These are phyloP conservation scores for Mrakia hoshinonis DNA, from an alignment of 768 basidiomycete species.

Conservation along the genomic window DNA sequence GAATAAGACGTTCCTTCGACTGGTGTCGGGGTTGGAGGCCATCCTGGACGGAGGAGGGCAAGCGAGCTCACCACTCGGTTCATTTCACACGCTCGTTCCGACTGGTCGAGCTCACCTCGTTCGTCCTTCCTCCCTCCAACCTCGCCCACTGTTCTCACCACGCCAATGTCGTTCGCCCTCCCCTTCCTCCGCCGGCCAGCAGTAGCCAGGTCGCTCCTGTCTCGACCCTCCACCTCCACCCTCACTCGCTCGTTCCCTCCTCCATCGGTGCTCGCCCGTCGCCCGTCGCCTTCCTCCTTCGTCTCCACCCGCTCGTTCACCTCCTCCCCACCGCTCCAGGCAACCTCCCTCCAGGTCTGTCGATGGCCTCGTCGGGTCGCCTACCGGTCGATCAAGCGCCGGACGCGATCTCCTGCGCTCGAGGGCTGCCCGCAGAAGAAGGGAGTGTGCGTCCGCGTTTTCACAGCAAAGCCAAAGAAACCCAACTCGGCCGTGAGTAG, in stretches of 20 bases:
- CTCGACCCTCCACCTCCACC: background rate
- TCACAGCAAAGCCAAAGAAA: conserved; percentile 81
- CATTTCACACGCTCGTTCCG: too few relatives aligned
- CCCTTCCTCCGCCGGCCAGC: conserved; percentile 1
- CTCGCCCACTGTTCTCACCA: background rate
- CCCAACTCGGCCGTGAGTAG: conserved; percentile 82
- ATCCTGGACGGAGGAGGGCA: too few relatives aligned
- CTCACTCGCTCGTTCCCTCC: background rate
- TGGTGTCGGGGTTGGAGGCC: too few relatives aligned
- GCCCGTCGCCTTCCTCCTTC: conserved; percentile 1
- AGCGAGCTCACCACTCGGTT: too few relatives aligned
- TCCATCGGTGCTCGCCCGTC: background rate
- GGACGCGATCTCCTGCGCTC: conserved; percentile 62
- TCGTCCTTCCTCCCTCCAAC: background rate
- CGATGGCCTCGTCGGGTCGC: conserved; percentile 51
- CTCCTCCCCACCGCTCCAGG: conserved; percentile 35
- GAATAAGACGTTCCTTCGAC: too few relatives aligned
- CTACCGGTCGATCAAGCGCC: conserved; percentile 14
- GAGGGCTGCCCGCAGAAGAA: conserved; percentile 74
- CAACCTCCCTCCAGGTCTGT: conserved; percentile 82
- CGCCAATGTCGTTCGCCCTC: background rate
- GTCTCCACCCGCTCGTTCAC: conserved; percentile 29
- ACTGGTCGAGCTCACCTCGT: background rate
- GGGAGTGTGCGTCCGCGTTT: conserved; percentile 70
- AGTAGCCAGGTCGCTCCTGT: background rate